Conservation (phyloP, 805 yeast genomes). For the Ogataea methylovora region DNA sequence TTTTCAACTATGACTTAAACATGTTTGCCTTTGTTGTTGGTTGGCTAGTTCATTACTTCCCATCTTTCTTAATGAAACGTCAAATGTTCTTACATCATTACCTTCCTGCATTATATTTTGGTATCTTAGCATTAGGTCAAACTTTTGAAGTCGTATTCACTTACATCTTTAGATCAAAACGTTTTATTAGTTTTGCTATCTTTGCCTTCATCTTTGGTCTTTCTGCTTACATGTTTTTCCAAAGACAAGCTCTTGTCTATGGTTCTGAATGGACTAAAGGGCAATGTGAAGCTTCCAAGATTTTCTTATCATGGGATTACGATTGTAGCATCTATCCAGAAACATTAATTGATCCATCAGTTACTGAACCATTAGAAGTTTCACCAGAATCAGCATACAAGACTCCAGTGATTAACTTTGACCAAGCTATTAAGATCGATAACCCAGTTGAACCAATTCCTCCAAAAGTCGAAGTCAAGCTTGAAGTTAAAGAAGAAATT, state of each 20-base stretch:
- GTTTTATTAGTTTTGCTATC: constrained; percentile 34
- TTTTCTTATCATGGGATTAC: constrained; percentile 77
- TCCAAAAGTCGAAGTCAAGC: constrained; percentile 1
- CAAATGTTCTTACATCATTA: constrained; percentile 93
- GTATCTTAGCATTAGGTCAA: constrained; percentile 27
- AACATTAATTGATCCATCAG: neutral
- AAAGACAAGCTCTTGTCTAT: constrained; percentile 67
- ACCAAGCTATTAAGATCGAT: constrained; percentile 6
- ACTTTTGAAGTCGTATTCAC: constrained; percentile 23
- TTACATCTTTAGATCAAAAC: constrained; percentile 27
- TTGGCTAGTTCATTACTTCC: constrained; percentile 64
- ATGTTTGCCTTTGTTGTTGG: constrained; percentile 57
- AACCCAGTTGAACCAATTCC: constrained; percentile 1
- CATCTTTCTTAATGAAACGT: constrained; percentile 84
- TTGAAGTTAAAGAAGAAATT: constrained; percentile 2
- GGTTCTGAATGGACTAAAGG: constrained; percentile 74
- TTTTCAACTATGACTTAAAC: constrained; percentile 59
- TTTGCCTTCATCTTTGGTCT: constrained; percentile 41
- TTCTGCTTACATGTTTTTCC: constrained; percentile 46
- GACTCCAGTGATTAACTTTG: constrained; percentile 6
- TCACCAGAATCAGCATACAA: constrained; percentile 1
- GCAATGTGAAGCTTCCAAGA: constrained; percentile 55
- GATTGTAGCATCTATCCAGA: constrained; percentile 56
- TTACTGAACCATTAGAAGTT: neutral
- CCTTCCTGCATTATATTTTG: constrained; percentile 84